Conservation (phyloP, 805 yeast species). For the Zygosaccharomyces siamensis region DNA sequence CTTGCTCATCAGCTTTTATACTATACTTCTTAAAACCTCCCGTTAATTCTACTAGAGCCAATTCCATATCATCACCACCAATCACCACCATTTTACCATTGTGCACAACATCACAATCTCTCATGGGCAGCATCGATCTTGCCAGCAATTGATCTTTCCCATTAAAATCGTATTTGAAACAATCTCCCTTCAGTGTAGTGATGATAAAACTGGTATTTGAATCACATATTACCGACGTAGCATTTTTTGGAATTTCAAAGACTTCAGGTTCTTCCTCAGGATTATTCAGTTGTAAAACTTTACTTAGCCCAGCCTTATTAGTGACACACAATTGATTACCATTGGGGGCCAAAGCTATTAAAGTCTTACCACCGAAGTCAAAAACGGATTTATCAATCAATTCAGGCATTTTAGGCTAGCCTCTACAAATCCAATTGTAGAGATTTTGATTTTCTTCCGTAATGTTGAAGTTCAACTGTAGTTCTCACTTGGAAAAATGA, state of each 20-base stretch:
- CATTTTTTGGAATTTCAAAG: conserved; percentile 45
- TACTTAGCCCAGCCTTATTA: conserved; percentile 51
- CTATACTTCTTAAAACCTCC: conserved; percentile 29
- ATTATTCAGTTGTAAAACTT: conserved; percentile 43
- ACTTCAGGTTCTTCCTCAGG: conserved; percentile 59
- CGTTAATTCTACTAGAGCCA: conserved; percentile 43
- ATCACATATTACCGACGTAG: conserved; percentile 36
- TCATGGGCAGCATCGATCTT: conserved; percentile 33
- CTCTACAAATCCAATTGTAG: neutral
- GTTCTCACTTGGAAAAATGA: neutral
- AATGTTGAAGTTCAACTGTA: neutral
- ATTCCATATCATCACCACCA: conserved; percentile 64
- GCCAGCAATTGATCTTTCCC: conserved; percentile 38
- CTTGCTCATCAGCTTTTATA: conserved; percentile 47
- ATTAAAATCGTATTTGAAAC: conserved; percentile 18
- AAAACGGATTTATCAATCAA: conserved; percentile 26
- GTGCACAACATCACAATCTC: conserved; percentile 55
- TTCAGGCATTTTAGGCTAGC: conserved; percentile 7
- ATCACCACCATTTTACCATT: conserved; percentile 53
- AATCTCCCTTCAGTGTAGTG: conserved; percentile 29
- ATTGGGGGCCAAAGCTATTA: conserved; percentile 22
- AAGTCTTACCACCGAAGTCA: conserved; percentile 32
- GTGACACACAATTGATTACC: conserved; percentile 43
- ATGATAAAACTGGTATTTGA: conserved; percentile 19
- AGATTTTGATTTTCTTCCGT: neutral